phyloP scores from a whole-genome alignment of 2,329 filamentous ascomycete species.

The Ophiostoma perfectum region DNA sequence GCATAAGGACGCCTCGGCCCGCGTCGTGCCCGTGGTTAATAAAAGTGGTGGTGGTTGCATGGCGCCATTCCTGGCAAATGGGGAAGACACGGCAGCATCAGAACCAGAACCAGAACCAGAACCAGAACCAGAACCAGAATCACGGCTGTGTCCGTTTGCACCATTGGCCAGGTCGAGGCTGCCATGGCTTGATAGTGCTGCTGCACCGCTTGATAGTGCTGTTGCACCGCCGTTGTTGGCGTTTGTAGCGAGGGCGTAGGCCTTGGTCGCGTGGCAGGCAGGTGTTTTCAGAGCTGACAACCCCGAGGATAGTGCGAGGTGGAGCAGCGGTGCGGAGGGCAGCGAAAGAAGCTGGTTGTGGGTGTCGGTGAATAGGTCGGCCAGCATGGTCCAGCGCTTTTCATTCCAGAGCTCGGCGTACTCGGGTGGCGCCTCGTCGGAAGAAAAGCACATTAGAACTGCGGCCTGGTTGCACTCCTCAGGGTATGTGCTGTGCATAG shows the following conservation, averaged over 20 bases:
- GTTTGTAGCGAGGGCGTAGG: neutral
- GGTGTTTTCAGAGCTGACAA: conserved; percentile 94
- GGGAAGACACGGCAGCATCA: neutral
- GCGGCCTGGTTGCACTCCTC: conserved; percentile 66
- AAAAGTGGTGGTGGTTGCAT: conserved; percentile 19
- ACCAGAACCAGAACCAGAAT: neutral
- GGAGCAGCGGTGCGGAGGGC: conserved; percentile 75
- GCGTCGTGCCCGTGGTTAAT: conserved; percentile 13
- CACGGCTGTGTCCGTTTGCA: neutral
- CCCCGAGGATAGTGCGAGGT: conserved; percentile 84
- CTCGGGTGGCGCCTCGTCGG: conserved; percentile 43
- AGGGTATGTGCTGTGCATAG: conserved; percentile 63
- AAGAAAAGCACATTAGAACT: conserved; percentile 71
- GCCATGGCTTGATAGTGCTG: too few relatives aligned
- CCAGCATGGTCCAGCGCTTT: conserved; percentile 68
- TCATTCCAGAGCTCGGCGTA: conserved; percentile 62
- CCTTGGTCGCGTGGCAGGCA: conserved; percentile 65
- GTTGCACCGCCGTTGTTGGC: neutral
- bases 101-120: neutral
- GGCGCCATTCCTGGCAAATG: neutral
- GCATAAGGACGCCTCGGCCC: conserved; percentile 49
- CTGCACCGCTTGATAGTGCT: neutral
- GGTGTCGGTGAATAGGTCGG: conserved; percentile 74
- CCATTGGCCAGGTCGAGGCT: neutral
- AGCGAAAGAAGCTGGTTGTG: conserved; percentile 83